phyloP scores from a whole-genome alignment of 176 grass and related monocot species.

The Carex kokanica region DNA sequence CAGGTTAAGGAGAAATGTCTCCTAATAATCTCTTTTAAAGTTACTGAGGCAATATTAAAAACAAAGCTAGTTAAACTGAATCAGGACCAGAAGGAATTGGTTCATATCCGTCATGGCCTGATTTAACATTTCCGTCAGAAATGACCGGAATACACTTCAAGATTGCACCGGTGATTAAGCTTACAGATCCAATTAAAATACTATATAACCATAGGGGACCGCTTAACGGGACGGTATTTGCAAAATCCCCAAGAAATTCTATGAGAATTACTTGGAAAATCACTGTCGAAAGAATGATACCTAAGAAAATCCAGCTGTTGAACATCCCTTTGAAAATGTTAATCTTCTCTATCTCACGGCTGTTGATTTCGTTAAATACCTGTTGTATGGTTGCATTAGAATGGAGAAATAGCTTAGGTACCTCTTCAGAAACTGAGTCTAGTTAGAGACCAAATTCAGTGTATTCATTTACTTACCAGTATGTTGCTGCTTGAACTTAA shows the following conservation, averaged over 20 bases:
- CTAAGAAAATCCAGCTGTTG: slow-evolving; percentile 67
- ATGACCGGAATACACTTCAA: slow-evolving; percentile 64
- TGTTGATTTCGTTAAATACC: slow-evolving; percentile 98
- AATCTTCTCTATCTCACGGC: slow-evolving; percentile 89
- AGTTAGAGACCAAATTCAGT: neutral
- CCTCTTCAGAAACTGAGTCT: neutral
- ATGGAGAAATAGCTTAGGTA: neutral
- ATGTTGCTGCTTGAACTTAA: neutral
- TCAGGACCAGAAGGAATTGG: slow-evolving; percentile 60
- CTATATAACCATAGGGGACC: slow-evolving; percentile 57
- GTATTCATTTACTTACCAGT: neutral
- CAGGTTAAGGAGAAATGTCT: neutral
- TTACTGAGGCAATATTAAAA: neutral
- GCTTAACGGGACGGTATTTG: slow-evolving; percentile 61
- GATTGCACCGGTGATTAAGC: slow-evolving; percentile 54
- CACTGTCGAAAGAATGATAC: slow-evolving; percentile 49
- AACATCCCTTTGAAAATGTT: slow-evolving; percentile 78
- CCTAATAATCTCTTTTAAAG: neutral
- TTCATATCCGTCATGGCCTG: slow-evolving; percentile 42
- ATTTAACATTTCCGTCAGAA: slow-evolving; percentile 1
- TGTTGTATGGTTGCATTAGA: neutral
- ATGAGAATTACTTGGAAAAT: slow-evolving; percentile 76
- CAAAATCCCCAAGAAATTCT: slow-evolving; percentile 69
- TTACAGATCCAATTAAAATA: slow-evolving; percentile 51
- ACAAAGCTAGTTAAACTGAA: slow-evolving; percentile 39